Conservation (phyloP, 23 red algal genomes). For the Gracilaria gracilis region DNA sequence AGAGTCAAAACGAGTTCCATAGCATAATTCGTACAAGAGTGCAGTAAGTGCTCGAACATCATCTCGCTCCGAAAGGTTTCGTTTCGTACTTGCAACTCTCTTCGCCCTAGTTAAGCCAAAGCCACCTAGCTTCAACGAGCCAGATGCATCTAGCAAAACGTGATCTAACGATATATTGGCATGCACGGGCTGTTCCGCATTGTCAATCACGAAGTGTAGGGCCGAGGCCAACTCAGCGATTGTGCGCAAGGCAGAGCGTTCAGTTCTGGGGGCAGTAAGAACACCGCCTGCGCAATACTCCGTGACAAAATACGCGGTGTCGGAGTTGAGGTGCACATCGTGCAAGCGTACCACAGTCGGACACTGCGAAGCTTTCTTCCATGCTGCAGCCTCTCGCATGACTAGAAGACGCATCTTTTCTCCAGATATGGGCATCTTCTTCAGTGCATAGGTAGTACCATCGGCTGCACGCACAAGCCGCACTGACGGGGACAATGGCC, state of each 20-base stretch:
- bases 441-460: constrained; percentile 27
- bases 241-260: constrained; percentile 44
- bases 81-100: constrained; percentile 31
- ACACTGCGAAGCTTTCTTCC: constrained; percentile 32
- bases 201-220: constrained; percentile 22
- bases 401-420: constrained; percentile 13
- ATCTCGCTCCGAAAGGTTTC: constrained; percentile 60
- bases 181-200: constrained; percentile 28
- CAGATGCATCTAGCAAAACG: constrained; percentile 36
- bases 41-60: constrained; percentile 74
- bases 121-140: constrained; percentile 18
- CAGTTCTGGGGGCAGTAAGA: constrained; percentile 34
- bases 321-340: constrained; percentile 23
- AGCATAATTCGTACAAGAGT: constrained; percentile 49
- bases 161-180: constrained; percentile 53
- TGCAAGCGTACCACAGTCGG: constrained; percentile 20
- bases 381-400: constrained; percentile 24
- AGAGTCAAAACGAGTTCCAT: constrained; percentile 27
- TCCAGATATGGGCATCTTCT: background rate
- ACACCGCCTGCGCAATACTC: constrained; percentile 46
- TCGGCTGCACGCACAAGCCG: constrained; percentile 39
- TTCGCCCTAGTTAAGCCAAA: constrained; percentile 41
- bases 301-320: constrained; percentile 40
- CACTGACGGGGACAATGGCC: constrained; percentile 46
- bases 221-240: constrained; percentile 33